Percentiles rank a stretch among this genome's conserved stretches.
Conservation (phyloP, 2,329 filamentous ascomycete genomes). For the Elsinoe necatrix region DNA sequence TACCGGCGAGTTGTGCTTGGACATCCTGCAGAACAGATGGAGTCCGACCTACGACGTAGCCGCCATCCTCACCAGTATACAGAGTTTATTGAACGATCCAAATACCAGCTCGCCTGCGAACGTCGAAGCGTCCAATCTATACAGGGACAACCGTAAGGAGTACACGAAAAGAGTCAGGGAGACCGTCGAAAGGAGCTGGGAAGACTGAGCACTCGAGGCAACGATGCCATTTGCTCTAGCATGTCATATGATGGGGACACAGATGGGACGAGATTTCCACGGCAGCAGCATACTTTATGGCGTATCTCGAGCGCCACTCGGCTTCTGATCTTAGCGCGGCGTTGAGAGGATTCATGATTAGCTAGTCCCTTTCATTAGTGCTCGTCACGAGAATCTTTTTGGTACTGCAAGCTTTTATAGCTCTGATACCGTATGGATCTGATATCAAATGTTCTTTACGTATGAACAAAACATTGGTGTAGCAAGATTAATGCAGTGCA, state of each 20-base stretch:
- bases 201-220: conserved; percentile 51
- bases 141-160: conserved; percentile 96
- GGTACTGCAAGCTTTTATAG: not conserved
- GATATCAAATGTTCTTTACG: not conserved
- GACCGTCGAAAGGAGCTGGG: conserved; percentile 99
- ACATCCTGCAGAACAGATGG: conserved; percentile 97
- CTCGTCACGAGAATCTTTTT: not conserved
- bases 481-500: not conserved
- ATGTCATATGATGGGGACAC: not conserved
- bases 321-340: conserved; percentile 10
- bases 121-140: conserved; percentile 93
- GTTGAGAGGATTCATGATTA: conserved; percentile 2
- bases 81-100: conserved; percentile 93
- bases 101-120: conserved; percentile 98
- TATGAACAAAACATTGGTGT: not conserved
- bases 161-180: conserved; percentile 92
- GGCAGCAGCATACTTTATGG: not conserved
- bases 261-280: not conserved
- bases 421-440: not conserved
- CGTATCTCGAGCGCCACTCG: not conserved
- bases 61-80: conserved; percentile 92
- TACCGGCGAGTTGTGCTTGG: conserved; percentile 89
- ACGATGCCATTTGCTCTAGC: not conserved
- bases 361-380: not conserved
- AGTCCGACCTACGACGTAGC: conserved; percentile 98